A percentile compares a stretch with the other conserved stretches of the same genome.
These are phyloP conservation scores for Fomitopsis pinicola DNA, from an alignment of 1,284 basidiomycete genomes.

Conservation along the genomic window DNA sequence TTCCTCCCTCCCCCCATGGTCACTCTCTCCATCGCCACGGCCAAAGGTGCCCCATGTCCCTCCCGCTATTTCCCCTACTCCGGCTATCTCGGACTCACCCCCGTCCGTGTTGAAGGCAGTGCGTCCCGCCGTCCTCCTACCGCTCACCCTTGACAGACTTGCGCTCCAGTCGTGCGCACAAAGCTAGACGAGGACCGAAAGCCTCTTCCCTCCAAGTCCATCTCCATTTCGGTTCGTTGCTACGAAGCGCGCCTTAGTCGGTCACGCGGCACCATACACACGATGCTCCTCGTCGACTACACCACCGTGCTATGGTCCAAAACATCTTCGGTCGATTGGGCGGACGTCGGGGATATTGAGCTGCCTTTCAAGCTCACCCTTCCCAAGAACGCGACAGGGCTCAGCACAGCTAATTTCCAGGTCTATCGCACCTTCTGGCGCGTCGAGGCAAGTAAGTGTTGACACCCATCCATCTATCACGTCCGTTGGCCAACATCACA, in stretches of 20 bases:
- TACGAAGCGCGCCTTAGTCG: slow-evolving; percentile 70
- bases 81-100: slow-evolving; percentile 77
- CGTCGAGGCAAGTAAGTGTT: slow-evolving; percentile 68
- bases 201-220: slow-evolving; percentile 54
- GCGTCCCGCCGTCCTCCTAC: slow-evolving; percentile 25
- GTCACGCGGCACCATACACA: slow-evolving; percentile 44
- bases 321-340: slow-evolving; percentile 49
- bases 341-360: slow-evolving; percentile 58
- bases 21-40: slow-evolving; percentile 55
- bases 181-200: slow-evolving; percentile 68
- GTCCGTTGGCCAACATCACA: slow-evolving; percentile 9
- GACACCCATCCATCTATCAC: slow-evolving; percentile 14
- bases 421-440: slow-evolving; percentile 79
- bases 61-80: slow-evolving; percentile 69
- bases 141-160: slow-evolving; percentile 10
- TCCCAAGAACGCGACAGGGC: slow-evolving; percentile 58
- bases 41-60: slow-evolving; percentile 58
- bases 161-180: slow-evolving; percentile 54
- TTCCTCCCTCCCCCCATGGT: slow-evolving; percentile 44
- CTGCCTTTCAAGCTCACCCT: slow-evolving; percentile 67
- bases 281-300: slow-evolving; percentile 65
- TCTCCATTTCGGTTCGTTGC: slow-evolving; percentile 69
- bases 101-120: slow-evolving; percentile 75
- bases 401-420: slow-evolving; percentile 68
- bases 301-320: slow-evolving; percentile 65